Base-by-base conservation (phyloP, 192 early-diverging fungal species). In the Backusella tarrabulga region DNA sequence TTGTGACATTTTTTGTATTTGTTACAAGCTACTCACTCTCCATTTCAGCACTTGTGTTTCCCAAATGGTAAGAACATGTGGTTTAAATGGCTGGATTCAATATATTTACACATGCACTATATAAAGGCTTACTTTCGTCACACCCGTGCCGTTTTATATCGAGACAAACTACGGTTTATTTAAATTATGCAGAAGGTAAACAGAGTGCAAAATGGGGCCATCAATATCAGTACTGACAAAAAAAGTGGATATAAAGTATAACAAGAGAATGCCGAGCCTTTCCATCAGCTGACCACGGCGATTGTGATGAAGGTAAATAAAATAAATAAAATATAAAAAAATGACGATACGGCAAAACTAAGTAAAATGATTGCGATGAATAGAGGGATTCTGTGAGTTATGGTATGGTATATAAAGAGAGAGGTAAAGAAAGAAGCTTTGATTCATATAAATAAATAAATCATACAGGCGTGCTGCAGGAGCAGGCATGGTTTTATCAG, bases 131-230 rank as follows among this genome's bases (percentile, higher is more conserved):
- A 82, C 74, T n/a, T 82, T 82, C 78, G 74, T 78, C 14, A 76
- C 70, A 23, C 80, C 80, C 12, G 44, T 60, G 21, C 80, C 80
- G 5, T 78, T 82, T 76, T 76, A 82, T 46, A 76, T 68, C 3
- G 80, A 82, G 63, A 82, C 73, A 46, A 82, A 75, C 54, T 82
- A 82, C 40, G 80, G 80, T 0, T 46, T 82, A 19, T 82, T 82
- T 40, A 77, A 44, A 34, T 17, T 73, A 50, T 82, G 80, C 26
- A 69, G 63, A 54, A 82, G 77, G 80, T 78, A 40, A 29, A 8
- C 19, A 56, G 2, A 2, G 50, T 19, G 36, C 12, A 23, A 66
- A 17, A 40, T 68, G 19, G 26, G 8, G 42, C 2, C 2, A 32
- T 32, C 14, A 1, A 12, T 41, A 29, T 50, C 2, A 6, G 23